Evolutionary conservation across 2,329 filamentous ascomycete genomes (phyloP), one percentile per base, ranked within the genome.

Genomic region (Monosporascus sp.): DNA sequence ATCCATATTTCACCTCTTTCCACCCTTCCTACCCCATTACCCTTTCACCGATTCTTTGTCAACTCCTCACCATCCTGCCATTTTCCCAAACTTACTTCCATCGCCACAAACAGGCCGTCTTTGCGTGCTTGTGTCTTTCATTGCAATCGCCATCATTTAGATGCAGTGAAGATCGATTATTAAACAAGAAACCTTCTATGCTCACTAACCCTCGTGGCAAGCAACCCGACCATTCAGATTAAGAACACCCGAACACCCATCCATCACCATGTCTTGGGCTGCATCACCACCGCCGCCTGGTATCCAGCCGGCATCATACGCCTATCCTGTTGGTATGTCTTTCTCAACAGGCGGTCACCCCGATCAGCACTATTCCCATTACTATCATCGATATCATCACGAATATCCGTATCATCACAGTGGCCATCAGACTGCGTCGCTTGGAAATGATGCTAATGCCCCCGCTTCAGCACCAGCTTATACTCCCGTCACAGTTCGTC

Each of bases 401-500:
- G 27, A 7, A 46, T 38, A 11, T 41, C 31, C 18, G 25, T 15
- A 31, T 25, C 47, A 14, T 15, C n/a, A 45, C 39, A 57, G 14
- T 59, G 56, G 56, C 55, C 57, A 37, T 15, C 47, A 3, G 37
- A 49, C 11, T 14, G 31, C 3, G 7, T 52, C 25, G 25, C 53
- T 17, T 38, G 9, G 8, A 24, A 20, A 45, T 27, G 27, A 51
- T 62, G 47, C 68, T 73, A 65, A 72, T 60, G 53, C 55, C 14
- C 51, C 18, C n/a, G 24, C 27, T 46, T 47, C 58, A 74, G 73
- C 60, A 57, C 57, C 70, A 39, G 74, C 75, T 46, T 78, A 75
- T 56, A 75, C 73, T 25, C 57, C 74, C 20, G 71, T 78, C 18
- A 67, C 71, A 58, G 72, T 75, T 47, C 70, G 74, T 63, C 69